A percentile compares a stretch with the other conserved stretches of the same genome.
These are phyloP conservation scores for Nakazawaea wyomingensis DNA, from an alignment of 805 yeast species.

Conservation along the genomic window DNA sequence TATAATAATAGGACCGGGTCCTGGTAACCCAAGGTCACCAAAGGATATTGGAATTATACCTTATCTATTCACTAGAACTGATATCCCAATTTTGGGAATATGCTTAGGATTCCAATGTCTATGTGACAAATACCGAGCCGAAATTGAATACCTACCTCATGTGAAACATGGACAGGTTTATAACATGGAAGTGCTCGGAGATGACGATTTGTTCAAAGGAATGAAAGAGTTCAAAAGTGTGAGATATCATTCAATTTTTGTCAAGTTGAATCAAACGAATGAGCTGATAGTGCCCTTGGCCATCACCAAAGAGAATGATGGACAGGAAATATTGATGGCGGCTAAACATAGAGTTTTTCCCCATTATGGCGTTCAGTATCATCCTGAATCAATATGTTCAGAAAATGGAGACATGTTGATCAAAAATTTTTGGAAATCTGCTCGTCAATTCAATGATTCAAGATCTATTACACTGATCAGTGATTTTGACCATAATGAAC, in stretches of 20 bases:
- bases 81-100: slow-evolving; percentile 77
- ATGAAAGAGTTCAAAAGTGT: slow-evolving; percentile 59
- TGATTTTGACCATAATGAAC: slow-evolving; percentile 16
- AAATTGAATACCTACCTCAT: slow-evolving; percentile 43
- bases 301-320: slow-evolving; percentile 39
- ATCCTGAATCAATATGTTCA: slow-evolving; percentile 93
- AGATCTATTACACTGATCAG: background rate
- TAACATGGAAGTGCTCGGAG: slow-evolving; percentile 27
- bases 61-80: slow-evolving; percentile 37
- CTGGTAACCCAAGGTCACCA: slow-evolving; percentile 73
- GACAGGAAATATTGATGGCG: slow-evolving; percentile 64
- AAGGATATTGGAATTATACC: slow-evolving; percentile 72
- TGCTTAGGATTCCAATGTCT: slow-evolving; percentile 91
- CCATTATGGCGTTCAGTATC: slow-evolving; percentile 92
- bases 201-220: slow-evolving; percentile 34
- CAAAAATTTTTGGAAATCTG: slow-evolving; percentile 54
- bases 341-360: slow-evolving; percentile 58
- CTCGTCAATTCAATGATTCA: slow-evolving; percentile 29
- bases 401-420: slow-evolving; percentile 55
- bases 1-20: slow-evolving; percentile 93
- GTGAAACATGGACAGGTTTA: slow-evolving; percentile 88
- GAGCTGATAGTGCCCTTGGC: slow-evolving; percentile 55
- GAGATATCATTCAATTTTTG: slow-evolving; percentile 83
- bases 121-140: slow-evolving; percentile 56
- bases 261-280: slow-evolving; percentile 18